Base-by-base conservation (phyloP, 169 alveolate genomes). In the Condylostoma magnum region DNA sequence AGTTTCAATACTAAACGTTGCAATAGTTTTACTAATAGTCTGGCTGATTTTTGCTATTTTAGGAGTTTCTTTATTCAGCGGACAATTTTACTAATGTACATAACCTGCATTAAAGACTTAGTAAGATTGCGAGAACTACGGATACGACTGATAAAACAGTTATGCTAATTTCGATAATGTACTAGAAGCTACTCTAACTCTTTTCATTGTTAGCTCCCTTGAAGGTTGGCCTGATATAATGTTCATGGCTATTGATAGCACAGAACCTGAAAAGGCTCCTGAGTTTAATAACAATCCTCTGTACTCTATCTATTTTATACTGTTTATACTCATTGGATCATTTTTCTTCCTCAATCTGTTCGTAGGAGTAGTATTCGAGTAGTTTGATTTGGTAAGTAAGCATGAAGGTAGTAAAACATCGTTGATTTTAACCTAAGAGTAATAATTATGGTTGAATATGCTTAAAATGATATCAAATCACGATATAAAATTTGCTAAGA, bases 201-300 rank as follows among this genome's bases (percentile, higher is more conserved):
- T 91, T 4, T 89, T 86, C 65, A 81, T 83, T 37, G 76, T 72
- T 56, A 58, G 89, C 37, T 84, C 93, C 3, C 77, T 86, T 30
- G 95, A 83, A 72, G 89, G 80, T 8, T 92, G 95, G 95, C 92
- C 91, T 5, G 90, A 80, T 47, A 58, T 84, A n/a, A 77, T 86
- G 89, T 80, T 72, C 38, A 54, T 60, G 20, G 88, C 86, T 18
- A 77, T 82, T 2, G 92, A 89, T 72, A 50, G 74, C 18, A 41
- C 18, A 1, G 76, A 55, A 25, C 18, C 28, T 10, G 86, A 77
- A 6, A 10, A 38, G 25, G 90, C 91, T 22, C 94, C 87, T 36
- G 69, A 56, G 31, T 51, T 60, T 60, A 74, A 72, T 71, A 44
- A 54, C 55, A 60, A 75, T 31, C 81, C 85, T 33, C 53, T 22